Base-by-base conservation (phyloP, 2,329 filamentous ascomycete genomes). In the Cercospora sp. region DNA sequence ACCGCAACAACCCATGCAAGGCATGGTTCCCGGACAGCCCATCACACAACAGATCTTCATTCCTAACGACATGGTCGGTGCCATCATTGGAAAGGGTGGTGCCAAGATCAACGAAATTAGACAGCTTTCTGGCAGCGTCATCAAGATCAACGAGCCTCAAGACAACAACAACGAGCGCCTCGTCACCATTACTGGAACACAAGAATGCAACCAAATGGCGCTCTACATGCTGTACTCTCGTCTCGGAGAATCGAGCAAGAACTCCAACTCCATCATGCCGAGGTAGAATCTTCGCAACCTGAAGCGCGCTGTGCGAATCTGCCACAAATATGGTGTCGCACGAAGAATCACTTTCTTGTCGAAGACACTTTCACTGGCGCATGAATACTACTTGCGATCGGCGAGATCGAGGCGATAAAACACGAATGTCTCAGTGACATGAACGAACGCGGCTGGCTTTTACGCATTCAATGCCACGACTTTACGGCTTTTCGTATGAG, bases 131-230 rank as follows among this genome's bases (percentile, higher is more conserved):
- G 95, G 94, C 74, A 98, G 94, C 82, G 94, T 99, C 58, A 98
- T 99, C 81, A 99, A 99, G 85, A 99, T 99, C 85, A 98, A 99
- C 79, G 95, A 99, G 80, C 95, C 95, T 1, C 95, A 97, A 80
- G 95, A 98, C 81, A 98, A 97, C 82, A 98, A 93, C 86, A 99
- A 98, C 78, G 95, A 99, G 84, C 90, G 95, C 71, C 85, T 99
- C 68, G 95, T 99, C 67, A 99, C 95, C 16, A 97, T 99, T 74
- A 97, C 95, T 1, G 95, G 95, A 72, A 98, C 95, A 5, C 93
- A 96, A 76, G 95, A 99, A 82, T 97, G 93, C 85, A 99, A 99
- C 83, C 92, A 97, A 78, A 98, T 99, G 94, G 95, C 95, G n/a
- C 83, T 99, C 65, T 99, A 98, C 83, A 97, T 99, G 94, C 88